Base-by-base conservation (phyloP, 352 stramenopile genomes). In the Globisporangium iwayamae region DNA sequence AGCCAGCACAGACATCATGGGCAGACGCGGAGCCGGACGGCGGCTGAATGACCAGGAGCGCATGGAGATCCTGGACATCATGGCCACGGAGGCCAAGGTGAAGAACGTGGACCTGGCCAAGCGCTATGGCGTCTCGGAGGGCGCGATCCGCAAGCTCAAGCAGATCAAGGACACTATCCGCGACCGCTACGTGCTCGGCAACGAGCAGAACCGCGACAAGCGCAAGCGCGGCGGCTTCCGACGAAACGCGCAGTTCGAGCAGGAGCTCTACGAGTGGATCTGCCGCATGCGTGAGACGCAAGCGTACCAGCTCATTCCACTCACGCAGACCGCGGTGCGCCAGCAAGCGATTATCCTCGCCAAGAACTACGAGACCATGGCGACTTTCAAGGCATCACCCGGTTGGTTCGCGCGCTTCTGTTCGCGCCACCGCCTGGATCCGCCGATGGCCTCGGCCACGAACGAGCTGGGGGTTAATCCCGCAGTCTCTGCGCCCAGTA, bases 361-460 rank as follows among this genome's bases (percentile, higher is more conserved):
- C 20, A 93, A 93, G 63, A 94, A 93, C 53, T 93, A 93, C 68
- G 82, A 93, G 30, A 76, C 72, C 38, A 94, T 96, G 85, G 70
- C 70, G 47, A 90, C 79, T 34, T 94, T 96, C 68, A 93, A 96
- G 71, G 87, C 87, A 4, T 94, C 87, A 6, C 84, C 85, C 0
- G 87, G 87, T 30, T 96, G 87, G 87, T 96, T 94, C 63, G 82
- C 85, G 62, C 85, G 87, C 63, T 96, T 94, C 67, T 96, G 87
- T 71, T 92, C 87, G 57, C 83, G 87, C 28, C 85, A 96, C 59
- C 81, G 81, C 54, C 70, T 96, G 25, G 84, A 93, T 56, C 83
- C 86, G 32, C 79, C 83, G 22, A 76, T 86, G 41, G 71, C 50
- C 10, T 45, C 59, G 14, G 22, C 43, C 4, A 57, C 50, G 38